phyloP scores from a whole-genome alignment of 176 grass and related monocot species.

The Musa troglodytarum region DNA sequence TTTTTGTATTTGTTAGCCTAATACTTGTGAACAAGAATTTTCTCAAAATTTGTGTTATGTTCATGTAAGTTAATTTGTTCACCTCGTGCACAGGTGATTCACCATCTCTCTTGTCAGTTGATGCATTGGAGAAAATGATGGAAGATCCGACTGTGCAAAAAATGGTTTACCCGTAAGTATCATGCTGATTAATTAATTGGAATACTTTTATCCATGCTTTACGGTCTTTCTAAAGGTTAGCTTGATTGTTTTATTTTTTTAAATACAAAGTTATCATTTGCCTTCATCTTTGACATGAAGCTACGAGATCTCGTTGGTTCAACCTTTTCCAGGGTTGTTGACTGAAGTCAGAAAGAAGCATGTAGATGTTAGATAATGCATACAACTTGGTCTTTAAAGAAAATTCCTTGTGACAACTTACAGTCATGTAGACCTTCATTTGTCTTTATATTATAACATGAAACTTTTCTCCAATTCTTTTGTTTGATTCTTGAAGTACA shows the following conservation, averaged over 20 bases:
- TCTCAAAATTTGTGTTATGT: neutral
- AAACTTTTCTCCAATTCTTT: too few relatives aligned
- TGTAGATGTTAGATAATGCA: neutral
- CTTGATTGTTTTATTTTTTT: neutral
- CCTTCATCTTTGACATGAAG: neutral
- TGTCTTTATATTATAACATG: too few relatives aligned
- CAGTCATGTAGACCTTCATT: too few relatives aligned
- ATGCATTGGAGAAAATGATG: constrained; percentile 98
- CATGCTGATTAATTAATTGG: neutral
- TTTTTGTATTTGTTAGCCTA: neutral
- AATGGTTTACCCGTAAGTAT: constrained; percentile 96
- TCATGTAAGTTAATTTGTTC: neutral
- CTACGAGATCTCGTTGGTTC: neutral
- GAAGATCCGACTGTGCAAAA: constrained; percentile 94
- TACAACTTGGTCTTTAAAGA: too few relatives aligned
- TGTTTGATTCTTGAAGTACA: too few relatives aligned
- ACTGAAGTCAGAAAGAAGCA: too few relatives aligned
- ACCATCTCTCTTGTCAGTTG: constrained; percentile 61
- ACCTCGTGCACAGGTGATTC: constrained; percentile 30
- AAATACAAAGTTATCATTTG: neutral
- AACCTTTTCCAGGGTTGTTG: neutral
- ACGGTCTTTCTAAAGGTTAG: neutral
- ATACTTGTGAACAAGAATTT: neutral
- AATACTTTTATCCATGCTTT: constrained; percentile 4
- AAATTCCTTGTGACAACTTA: too few relatives aligned